A percentile compares a stretch with the other conserved stretches of the same genome.
These are phyloP conservation scores for Paracorniculantispora psalliotae DNA, from an alignment of 2,329 filamentous ascomycete genomes.

Conservation along the genomic window DNA sequence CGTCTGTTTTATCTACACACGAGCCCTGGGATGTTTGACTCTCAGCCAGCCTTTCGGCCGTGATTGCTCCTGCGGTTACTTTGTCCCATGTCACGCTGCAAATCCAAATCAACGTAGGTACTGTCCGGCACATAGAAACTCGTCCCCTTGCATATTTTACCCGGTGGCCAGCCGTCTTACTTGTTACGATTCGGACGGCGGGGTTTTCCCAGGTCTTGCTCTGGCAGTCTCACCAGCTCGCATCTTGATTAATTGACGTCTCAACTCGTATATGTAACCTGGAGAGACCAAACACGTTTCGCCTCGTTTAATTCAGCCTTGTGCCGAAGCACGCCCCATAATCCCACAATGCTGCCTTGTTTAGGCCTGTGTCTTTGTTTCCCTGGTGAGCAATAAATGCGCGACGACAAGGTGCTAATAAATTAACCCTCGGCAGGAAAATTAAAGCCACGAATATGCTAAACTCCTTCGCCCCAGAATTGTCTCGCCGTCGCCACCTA, in stretches of 20 bases:
- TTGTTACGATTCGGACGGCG: not conserved
- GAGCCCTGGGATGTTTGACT: not conserved
- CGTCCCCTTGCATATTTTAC: not conserved
- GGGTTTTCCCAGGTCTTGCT: not conserved
- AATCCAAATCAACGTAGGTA: not conserved
- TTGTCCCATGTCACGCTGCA: not conserved
- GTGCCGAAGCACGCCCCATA: slow-evolving; percentile 1
- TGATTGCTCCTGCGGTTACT: not conserved
- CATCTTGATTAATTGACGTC: not conserved
- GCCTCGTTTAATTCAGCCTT: slow-evolving; percentile 1
- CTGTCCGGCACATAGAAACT: not conserved
- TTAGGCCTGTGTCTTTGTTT: not conserved
- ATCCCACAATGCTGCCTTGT: not conserved
- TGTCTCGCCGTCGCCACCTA: not conserved
- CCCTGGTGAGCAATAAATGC: not conserved
- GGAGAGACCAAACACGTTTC: not conserved
- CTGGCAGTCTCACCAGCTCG: not conserved
- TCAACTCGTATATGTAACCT: not conserved
- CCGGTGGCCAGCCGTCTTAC: not conserved
- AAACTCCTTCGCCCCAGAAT: not conserved
- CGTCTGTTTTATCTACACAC: not conserved
- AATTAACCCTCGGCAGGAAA: not conserved
- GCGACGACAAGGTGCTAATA: not conserved
- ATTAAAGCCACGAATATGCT: not conserved
- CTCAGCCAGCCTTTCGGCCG: not conserved